phyloP scores from a whole-genome alignment of 2,329 filamentous ascomycete genomes.

The Aspergillus puulaauensis region DNA sequence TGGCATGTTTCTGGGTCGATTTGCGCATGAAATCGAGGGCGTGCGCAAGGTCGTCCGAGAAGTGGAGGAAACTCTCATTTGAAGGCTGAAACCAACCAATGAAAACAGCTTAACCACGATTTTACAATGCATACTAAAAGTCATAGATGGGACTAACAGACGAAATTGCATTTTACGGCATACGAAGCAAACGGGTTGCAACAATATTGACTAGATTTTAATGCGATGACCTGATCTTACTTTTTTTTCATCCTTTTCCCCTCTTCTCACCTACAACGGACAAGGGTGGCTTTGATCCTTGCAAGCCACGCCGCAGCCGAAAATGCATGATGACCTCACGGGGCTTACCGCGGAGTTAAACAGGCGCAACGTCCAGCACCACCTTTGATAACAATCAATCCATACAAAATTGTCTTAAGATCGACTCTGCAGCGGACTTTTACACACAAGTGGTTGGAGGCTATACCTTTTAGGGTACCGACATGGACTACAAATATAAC shows the following conservation, averaged over 20 bases:
- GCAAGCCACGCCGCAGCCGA: background rate
- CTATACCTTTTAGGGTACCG: too few relatives aligned
- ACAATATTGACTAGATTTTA: constrained; percentile 1
- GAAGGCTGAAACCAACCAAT: background rate
- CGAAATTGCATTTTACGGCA: background rate
- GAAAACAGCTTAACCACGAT: background rate
- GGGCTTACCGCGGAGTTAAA: background rate
- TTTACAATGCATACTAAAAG: background rate
- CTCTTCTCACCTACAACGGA: background rate
- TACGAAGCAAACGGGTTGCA: background rate
- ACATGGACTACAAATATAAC: background rate
- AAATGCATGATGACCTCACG: constrained; percentile 8
- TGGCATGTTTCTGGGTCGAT: constrained; percentile 77
- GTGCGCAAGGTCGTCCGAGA: constrained; percentile 72
- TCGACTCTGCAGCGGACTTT: background rate
- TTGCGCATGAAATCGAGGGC: constrained; percentile 73
- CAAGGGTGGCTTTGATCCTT: background rate
- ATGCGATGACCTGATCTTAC: constrained; percentile 1
- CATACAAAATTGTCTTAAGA: background rate
- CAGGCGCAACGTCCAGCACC: background rate
- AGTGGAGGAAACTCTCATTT: constrained; percentile 52
- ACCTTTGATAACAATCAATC: background rate
- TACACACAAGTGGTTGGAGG: too few relatives aligned
- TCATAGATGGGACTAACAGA: background rate
- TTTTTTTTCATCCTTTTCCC: background rate